Conservation (phyloP, 345 rosid genomes). For the Aquilaria sinensis region DNA sequence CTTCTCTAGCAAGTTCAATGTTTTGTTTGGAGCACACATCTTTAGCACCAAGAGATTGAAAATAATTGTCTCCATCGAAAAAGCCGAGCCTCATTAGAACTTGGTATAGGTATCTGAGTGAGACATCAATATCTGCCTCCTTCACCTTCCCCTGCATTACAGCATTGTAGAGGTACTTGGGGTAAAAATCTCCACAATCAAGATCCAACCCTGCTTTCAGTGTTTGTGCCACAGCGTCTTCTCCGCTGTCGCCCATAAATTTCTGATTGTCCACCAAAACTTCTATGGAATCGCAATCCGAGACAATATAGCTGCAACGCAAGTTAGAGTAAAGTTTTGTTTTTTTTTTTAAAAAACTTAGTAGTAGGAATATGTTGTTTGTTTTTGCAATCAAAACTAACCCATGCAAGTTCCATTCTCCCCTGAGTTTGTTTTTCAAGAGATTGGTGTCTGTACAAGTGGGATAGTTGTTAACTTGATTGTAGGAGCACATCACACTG, state of each 20-base stretch:
- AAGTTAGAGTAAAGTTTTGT: no score
- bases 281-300: slow-evolving; percentile 44
- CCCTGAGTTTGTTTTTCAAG: slow-evolving; percentile 28
- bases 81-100: slow-evolving; percentile 64
- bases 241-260: slow-evolving; percentile 23
- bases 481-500: slow-evolving; percentile 47
- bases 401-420: slow-evolving; percentile 41
- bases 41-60: slow-evolving; percentile 18
- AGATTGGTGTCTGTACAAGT: slow-evolving; percentile 40
- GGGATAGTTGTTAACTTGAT: slow-evolving; percentile 36
- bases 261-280: slow-evolving; percentile 30
- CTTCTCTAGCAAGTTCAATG: slow-evolving; percentile 26
- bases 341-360: no score
- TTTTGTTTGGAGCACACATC: slow-evolving; percentile 21
- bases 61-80: slow-evolving; percentile 48
- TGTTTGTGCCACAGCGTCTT: slow-evolving; percentile 32
- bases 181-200: slow-evolving; percentile 38
- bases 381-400: neutral
- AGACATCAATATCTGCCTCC: slow-evolving; percentile 25
- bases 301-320: slow-evolving; percentile 30
- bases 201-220: slow-evolving; percentile 51
- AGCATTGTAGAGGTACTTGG: slow-evolving; percentile 11
- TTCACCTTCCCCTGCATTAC: slow-evolving; percentile 27
- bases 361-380: no score
- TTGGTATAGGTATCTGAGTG: slow-evolving; percentile 24